Base-by-base conservation (phyloP, 495 filamentous ascomycete species). In the Ramalina peruviana region DNA sequence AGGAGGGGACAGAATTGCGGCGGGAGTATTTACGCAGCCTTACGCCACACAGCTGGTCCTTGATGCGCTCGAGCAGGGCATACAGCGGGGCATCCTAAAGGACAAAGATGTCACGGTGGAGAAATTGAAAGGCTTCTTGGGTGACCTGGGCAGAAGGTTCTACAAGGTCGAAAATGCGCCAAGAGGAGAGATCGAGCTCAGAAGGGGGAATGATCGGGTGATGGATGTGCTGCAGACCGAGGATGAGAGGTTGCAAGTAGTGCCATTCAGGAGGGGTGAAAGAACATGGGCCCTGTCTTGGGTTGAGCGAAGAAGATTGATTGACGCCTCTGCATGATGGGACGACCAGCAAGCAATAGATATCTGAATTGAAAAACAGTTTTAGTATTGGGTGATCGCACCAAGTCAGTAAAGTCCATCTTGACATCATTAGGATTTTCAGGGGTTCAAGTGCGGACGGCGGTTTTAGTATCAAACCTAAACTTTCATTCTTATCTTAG, bases 11-110 rank as follows among this genome's bases (percentile, higher is more conserved):
- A 83, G 75, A 65, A 65, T 72, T n/a, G 85, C 87, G 5, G 87
- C 85, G 4, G 88, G 90, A 21, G 82, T 90, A 6, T 95, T 93
- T 67, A 94, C 88, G 7, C 88, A 95, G 63, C 83, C 85, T n/a
- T 86, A 80, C 59, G 80, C 79, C n/a, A 79, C 85, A 13, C 79
- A 82, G 49, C 71, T 83, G 25, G 83, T 90, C 30, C 58, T 94
- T 25, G 73, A 76, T 51, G 83, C 85, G 16, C 71, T 94, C 25
- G 83, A 85, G 62, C 75, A 81, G 58, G 86, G 73, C 9, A 65
- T 82, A 19, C 67, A 77, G 58, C 73, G 76, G 25, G 82, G 80
- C n/a, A 66, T 82, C 40, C 67, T 93, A 15, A 70, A 65, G 43
- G 76, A 78, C 17, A 72, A 75, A 15, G 74, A 81, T 17, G 78